These are phyloP conservation scores for Ceriops decandra DNA, from an alignment of 345 rosid genomes.

Conservation along the genomic window DNA sequence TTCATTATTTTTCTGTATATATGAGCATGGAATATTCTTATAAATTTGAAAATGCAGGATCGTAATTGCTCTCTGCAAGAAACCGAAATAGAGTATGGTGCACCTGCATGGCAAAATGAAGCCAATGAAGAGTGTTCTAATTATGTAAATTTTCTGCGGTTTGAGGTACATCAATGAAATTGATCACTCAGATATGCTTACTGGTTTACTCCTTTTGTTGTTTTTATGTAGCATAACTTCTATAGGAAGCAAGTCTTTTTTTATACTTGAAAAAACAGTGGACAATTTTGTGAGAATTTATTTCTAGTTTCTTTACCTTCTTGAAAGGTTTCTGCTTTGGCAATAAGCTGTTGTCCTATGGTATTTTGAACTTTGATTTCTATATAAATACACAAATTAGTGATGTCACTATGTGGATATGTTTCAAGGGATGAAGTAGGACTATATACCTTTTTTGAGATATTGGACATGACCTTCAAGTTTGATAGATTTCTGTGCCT, in stretches of 20 bases:
- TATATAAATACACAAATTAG: neutral
- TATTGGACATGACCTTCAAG: neutral
- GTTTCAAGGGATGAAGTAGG: too few species aligned
- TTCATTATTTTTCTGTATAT: constrained; percentile 12
- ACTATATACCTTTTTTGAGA: too few species aligned
- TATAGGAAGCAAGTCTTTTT: neutral
- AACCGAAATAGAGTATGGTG: constrained; percentile 25
- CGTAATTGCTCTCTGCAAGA: neutral
- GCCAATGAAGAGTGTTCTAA: constrained; percentile 30
- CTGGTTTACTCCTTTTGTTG: neutral
- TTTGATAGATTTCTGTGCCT: too few species aligned
- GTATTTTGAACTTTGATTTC: neutral
- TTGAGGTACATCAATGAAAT: constrained; percentile 56
- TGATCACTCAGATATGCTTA: neutral
- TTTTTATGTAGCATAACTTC: neutral
- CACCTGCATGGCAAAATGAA: constrained; percentile 31
- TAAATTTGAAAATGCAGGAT: constrained; percentile 39
- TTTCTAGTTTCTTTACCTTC: neutral
- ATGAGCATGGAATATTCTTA: constrained; percentile 1
- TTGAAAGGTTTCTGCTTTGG: neutral
- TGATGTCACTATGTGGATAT: neutral
- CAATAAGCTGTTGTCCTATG: neutral
- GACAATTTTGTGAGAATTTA: neutral
- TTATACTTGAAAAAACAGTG: neutral
- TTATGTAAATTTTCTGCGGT: constrained; percentile 48